Evolutionary conservation across 179 eudicot genomes (phyloP), one percentile per base, ranked within the genome.

Genomic region (Gypsophila paniculata): DNA sequence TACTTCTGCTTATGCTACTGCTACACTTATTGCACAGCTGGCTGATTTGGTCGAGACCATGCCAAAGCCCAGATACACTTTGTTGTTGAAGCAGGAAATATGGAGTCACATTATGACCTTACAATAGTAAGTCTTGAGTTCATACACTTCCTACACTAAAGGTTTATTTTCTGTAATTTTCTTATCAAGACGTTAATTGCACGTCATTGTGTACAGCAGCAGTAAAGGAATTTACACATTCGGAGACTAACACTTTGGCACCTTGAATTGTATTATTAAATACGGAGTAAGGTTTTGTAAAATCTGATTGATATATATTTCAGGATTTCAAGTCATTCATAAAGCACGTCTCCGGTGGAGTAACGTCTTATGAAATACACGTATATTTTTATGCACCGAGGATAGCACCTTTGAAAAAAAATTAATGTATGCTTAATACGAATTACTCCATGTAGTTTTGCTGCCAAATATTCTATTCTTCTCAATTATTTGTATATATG

Each of bases 281-380:
- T n/a, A n/a, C n/a, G n/a, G n/a, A n/a, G n/a, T 66, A 65, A 62
- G 52, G 11, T 44, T 65, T 6, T 66, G 65, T 65, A 66, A 54
- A 57, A 65, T 74, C 25, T 42, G 46, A 42, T 42, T 6, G 19
- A 7, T 74, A 65, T 66, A 65, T 52, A 65, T 73, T 65, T 65
- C 53, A 65, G 65, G 63, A 64, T 73, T 53, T 64, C 52, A 65
- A 63, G 52, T 39, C 55, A 51, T 51, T 51, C n/a, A 68, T 42
- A 65, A 21, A 21, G 32, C 18, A 44, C 19, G 26, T 65, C 46
- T 2, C 2, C 34, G 1, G 34, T 29, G 34, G 34, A 29, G 34
- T 29, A 29, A 29, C 2, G 1, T 29, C 4, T 51, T 14, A 51
- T 13, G 55, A 12, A 51, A 51, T 14, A 51, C 55, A 18, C 17